These are phyloP conservation scores for Hypoxylon intermedium DNA, from an alignment of 495 filamentous ascomycete genomes.

Conservation along the genomic window DNA sequence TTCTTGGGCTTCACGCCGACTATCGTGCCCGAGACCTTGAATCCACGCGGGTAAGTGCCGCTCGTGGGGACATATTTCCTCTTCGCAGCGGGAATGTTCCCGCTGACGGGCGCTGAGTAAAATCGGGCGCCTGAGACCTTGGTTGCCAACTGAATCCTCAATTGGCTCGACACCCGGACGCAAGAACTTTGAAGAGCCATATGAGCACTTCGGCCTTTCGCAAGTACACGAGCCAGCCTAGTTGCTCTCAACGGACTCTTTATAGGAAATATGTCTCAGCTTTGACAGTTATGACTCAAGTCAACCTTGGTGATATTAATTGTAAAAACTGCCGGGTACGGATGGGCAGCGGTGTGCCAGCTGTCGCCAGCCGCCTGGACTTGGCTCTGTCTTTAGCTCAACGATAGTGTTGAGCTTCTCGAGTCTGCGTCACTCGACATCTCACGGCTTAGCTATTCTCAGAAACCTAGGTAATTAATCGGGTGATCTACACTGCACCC, in stretches of 20 bases:
- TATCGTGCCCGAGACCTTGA: slow-evolving; percentile 83
- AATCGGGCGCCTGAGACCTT: slow-evolving; percentile 36
- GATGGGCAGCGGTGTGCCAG: neutral
- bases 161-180: slow-evolving; percentile 20
- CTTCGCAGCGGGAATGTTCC: slow-evolving; percentile 72
- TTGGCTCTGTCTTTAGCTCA: too few species aligned
- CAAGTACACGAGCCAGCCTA: slow-evolving; percentile 19
- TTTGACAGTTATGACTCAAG: slow-evolving; percentile 20
- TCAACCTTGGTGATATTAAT: neutral
- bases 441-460: too few species aligned
- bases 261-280: slow-evolving; percentile 5
- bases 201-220: slow-evolving; percentile 20
- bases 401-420: too few species aligned
- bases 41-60: slow-evolving; percentile 89
- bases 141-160: slow-evolving; percentile 13
- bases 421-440: too few species aligned
- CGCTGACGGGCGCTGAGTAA: slow-evolving; percentile 69
- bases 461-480: too few species aligned
- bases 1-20: slow-evolving; percentile 94
- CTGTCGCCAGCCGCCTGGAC: too few species aligned
- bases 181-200: slow-evolving; percentile 30
- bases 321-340: neutral
- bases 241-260: slow-evolving; percentile 24
- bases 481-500: too few species aligned
- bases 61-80: slow-evolving; percentile 86